A percentile compares a stretch with the other conserved stretches of the same genome.
These are phyloP conservation scores for Aegilops umbellulata DNA, from an alignment of 176 grass and related monocot genomes.

Conservation along the genomic window DNA sequence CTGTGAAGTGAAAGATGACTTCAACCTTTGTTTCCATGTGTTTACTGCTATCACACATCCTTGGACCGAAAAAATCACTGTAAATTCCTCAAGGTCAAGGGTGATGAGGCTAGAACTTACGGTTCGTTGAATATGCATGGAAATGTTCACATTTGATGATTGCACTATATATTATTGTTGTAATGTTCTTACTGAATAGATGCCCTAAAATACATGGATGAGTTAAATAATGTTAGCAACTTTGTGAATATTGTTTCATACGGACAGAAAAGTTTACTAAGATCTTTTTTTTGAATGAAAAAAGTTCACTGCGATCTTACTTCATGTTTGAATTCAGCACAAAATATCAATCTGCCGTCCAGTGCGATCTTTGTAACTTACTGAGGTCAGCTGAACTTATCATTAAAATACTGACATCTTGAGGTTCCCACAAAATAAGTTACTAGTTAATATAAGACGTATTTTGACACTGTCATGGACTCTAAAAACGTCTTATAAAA, in stretches of 20 bases:
- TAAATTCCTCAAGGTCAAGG: neutral
- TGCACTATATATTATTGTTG: neutral
- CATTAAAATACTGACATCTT: neutral
- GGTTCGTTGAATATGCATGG: neutral
- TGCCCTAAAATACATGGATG: neutral
- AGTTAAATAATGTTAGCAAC: neutral
- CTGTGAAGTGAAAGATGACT: neutral
- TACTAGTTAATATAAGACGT: no score
- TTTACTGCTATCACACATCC: neutral
- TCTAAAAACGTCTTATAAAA: no score
- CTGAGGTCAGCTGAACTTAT: neutral
- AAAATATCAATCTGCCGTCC: neutral
- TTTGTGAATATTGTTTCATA: neutral
- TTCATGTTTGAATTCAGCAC: neutral
- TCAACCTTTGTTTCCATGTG: neutral
- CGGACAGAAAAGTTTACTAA: neutral
- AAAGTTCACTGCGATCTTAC: neutral
- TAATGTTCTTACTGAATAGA: neutral
- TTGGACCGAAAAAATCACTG: neutral
- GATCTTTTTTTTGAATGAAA: neutral
- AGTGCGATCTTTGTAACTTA: no score
- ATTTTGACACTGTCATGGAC: no score
- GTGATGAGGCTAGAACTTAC: neutral
- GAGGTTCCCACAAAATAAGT: neutral
- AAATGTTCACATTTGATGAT: neutral